Evolutionary conservation across 495 filamentous ascomycete genomes (phyloP).

Genomic region (Aspergillus conjunctus): DNA sequence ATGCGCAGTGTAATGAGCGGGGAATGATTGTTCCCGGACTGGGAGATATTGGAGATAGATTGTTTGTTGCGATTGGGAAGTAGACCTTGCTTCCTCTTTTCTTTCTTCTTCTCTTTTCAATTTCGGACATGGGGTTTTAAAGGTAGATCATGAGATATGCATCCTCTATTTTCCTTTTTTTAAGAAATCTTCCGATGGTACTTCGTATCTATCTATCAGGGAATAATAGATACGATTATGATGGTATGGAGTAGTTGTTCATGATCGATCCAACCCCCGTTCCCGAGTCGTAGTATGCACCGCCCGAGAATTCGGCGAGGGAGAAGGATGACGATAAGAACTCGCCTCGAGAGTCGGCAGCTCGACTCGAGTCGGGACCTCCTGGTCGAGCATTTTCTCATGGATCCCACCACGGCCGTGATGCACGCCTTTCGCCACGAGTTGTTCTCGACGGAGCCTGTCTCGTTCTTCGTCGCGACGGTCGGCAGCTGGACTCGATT

Average conservation of each 20-base stretch:
- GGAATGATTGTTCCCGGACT: conserved; percentile 93
- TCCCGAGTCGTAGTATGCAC: too few species aligned
- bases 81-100: conserved; percentile 36
- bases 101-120: not conserved
- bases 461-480: conserved; percentile 36
- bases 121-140: too few species aligned
- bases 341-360: conserved; percentile 22
- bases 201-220: too few species aligned
- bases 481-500: conserved; percentile 30
- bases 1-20: conserved; percentile 65
- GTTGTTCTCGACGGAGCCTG: conserved; percentile 16
- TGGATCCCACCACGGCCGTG: conserved; percentile 15
- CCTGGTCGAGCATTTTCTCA: conserved; percentile 35
- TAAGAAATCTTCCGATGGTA: too few species aligned
- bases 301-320: not conserved
- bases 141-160: too few species aligned
- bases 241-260: too few species aligned
- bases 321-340: not conserved
- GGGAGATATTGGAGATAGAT: conserved; percentile 87
- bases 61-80: conserved; percentile 94
- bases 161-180: too few species aligned
- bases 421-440: conserved; percentile 22
- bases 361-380: conserved; percentile 24
- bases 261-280: too few species aligned
- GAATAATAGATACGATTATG: too few species aligned